Percentiles rank a stretch among this genome's conserved stretches.
These are phyloP conservation scores for Heliosperma pusillum DNA, from an alignment of 148 eudicot genomes.

Conservation along the genomic window DNA sequence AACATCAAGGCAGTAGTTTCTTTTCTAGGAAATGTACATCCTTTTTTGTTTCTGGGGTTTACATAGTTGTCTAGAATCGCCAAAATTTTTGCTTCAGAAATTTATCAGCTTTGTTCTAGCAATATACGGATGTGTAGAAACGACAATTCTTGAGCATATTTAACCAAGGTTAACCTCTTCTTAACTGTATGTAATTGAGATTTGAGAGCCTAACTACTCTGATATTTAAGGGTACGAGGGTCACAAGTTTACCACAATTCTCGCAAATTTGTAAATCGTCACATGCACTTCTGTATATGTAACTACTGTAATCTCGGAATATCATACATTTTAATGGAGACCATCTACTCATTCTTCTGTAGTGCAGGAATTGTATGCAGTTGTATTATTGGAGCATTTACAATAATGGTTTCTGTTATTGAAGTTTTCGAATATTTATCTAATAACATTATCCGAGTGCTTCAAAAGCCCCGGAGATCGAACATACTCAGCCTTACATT, in stretches of 20 bases:
- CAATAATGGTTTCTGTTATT: no score
- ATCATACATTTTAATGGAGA: slow-evolving; percentile 5
- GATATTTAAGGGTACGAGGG: background rate
- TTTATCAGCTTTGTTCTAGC: slow-evolving; percentile 2
- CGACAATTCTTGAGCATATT: background rate
- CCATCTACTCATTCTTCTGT: slow-evolving; percentile 2
- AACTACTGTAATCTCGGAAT: slow-evolving; percentile 12
- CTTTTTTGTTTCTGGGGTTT: slow-evolving; percentile 1
- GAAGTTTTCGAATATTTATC: no score
- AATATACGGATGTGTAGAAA: slow-evolving; percentile 18
- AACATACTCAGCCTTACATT: no score
- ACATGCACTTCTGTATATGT: slow-evolving; percentile 4
- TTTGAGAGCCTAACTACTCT: slow-evolving; percentile 2
- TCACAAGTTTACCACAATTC: background rate
- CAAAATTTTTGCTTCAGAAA: slow-evolving; percentile 15
- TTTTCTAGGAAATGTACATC: slow-evolving; percentile 9
- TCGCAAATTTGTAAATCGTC: slow-evolving; percentile 5
- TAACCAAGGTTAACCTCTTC: slow-evolving; percentile 1
- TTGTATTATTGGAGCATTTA: no score
- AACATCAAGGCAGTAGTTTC: background rate
- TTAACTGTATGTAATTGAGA: background rate
- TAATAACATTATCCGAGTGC: no score
- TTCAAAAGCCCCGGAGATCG: no score
- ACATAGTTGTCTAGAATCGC: slow-evolving; percentile 8
- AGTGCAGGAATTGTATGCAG: no score